These are phyloP conservation scores for Fusarium piperis DNA, from an alignment of 2,329 filamentous ascomycete genomes.

Conservation along the genomic window DNA sequence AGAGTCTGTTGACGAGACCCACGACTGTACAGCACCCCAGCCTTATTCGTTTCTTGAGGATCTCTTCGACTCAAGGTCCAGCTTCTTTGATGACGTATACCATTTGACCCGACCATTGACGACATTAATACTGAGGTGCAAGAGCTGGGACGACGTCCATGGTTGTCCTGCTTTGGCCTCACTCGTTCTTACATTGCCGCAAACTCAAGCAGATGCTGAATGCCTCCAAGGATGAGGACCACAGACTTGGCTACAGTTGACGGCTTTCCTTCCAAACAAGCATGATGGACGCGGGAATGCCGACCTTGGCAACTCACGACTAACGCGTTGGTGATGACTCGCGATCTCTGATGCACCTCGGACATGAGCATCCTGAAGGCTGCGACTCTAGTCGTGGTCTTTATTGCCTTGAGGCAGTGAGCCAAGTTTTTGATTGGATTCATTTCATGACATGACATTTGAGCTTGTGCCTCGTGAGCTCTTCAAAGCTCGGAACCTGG, in stretches of 20 bases:
- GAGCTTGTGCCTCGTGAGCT: background rate
- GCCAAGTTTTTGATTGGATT: slow-evolving; percentile 29
- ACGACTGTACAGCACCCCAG: slow-evolving; percentile 46
- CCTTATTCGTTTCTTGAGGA: slow-evolving; percentile 41
- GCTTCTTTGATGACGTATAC: slow-evolving; percentile 44
- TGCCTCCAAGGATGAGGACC: slow-evolving; percentile 19
- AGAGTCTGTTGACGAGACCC: slow-evolving; percentile 44
- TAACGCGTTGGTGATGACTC: slow-evolving; percentile 42
- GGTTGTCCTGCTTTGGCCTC: slow-evolving; percentile 29
- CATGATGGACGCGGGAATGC: slow-evolving; percentile 22
- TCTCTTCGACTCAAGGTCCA: slow-evolving; percentile 32
- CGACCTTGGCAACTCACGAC: slow-evolving; percentile 37
- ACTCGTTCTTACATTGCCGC: slow-evolving; percentile 31
- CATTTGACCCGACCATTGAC: slow-evolving; percentile 40
- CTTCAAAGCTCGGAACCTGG: slow-evolving; percentile 2
- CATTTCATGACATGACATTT: slow-evolving; percentile 27
- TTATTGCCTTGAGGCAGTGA: slow-evolving; percentile 22
- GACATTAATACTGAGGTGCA: slow-evolving; percentile 40
- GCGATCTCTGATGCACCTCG: slow-evolving; percentile 39
- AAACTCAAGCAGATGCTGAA: slow-evolving; percentile 33
- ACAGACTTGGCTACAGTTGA: slow-evolving; percentile 8
- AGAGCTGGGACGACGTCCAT: slow-evolving; percentile 33
- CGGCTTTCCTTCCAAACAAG: slow-evolving; percentile 14
- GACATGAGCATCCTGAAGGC: slow-evolving; percentile 37
- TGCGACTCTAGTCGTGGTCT: slow-evolving; percentile 24